Percentiles rank a stretch among this genome's conserved stretches.
phyloP scores from a whole-genome alignment of 768 basidiomycete species.

The Pisolithus microcarpus region DNA sequence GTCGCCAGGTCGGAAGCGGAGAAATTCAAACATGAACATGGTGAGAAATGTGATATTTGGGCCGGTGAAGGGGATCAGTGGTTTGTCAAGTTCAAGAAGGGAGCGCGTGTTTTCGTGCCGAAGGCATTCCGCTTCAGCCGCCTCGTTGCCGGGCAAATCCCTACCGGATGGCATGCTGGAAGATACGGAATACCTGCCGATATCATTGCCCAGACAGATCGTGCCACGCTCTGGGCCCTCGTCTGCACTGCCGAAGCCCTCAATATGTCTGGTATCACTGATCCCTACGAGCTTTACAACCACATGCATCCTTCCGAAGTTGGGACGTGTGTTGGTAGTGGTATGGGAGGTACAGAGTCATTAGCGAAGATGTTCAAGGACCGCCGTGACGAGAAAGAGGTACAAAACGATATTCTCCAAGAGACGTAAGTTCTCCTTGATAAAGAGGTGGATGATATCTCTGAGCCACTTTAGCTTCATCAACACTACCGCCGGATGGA shows the following conservation, averaged over 20 bases:
- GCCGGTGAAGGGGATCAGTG: slow-evolving; percentile 86
- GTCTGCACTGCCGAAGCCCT: slow-evolving; percentile 93
- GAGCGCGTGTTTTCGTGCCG: slow-evolving; percentile 85
- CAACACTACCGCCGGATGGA: slow-evolving; percentile 98
- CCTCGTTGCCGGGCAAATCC: slow-evolving; percentile 91
- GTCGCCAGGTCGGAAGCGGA: slow-evolving; percentile 85
- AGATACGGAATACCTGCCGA: slow-evolving; percentile 97
- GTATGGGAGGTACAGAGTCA: slow-evolving; percentile 94
- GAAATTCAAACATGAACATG: slow-evolving; percentile 95
- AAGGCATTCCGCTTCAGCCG: slow-evolving; percentile 95
- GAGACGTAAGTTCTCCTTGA: slow-evolving; percentile 69
- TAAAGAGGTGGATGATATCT: background rate
- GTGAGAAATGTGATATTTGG: slow-evolving; percentile 95
- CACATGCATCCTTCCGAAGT: slow-evolving; percentile 95
- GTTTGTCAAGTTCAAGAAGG: slow-evolving; percentile 99
- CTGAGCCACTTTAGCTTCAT: slow-evolving; percentile 64
- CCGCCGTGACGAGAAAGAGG: slow-evolving; percentile 94
- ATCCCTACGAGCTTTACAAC: slow-evolving; percentile 97
- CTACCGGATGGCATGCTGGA: slow-evolving; percentile 95
- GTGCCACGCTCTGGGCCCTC: slow-evolving; percentile 90
- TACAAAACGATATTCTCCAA: slow-evolving; percentile 96
- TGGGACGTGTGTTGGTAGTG: slow-evolving; percentile 88
- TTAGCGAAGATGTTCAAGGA: slow-evolving; percentile 98
- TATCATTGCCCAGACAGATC: slow-evolving; percentile 90
- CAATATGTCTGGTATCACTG: slow-evolving; percentile 93